Conservation (phyloP, 1,139 yeast species). For the Yamadazyma oceani region DNA sequence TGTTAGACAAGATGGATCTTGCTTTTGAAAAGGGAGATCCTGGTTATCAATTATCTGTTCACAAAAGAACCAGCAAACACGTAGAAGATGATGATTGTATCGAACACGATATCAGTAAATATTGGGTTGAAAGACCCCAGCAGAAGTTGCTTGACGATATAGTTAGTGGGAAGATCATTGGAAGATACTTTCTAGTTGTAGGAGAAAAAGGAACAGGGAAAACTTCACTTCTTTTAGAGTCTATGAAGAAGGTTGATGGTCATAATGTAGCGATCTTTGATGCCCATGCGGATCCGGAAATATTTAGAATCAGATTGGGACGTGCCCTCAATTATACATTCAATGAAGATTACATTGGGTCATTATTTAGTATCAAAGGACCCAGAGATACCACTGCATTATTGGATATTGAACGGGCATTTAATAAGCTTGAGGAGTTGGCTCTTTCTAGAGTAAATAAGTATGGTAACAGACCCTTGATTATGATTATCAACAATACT, state of each 20-base stretch:
- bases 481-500: conserved; percentile 69
- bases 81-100: conserved; percentile 22
- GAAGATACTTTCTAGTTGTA: conserved; percentile 68
- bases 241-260: conserved; percentile 66
- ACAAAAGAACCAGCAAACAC: conserved; percentile 38
- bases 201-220: conserved; percentile 92
- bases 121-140: conserved; percentile 71
- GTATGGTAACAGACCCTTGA: conserved; percentile 51
- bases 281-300: conserved; percentile 86
- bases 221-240: conserved; percentile 68
- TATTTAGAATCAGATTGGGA: conserved; percentile 74
- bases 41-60: conserved; percentile 58
- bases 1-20: conserved; percentile 59
- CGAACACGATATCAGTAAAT: conserved; percentile 25
- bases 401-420: conserved; percentile 80
- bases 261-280: conserved; percentile 70
- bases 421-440: conserved; percentile 70
- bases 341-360: conserved; percentile 81
- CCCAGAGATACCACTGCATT: conserved; percentile 85
- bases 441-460: conserved; percentile 51
- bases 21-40: conserved; percentile 75
- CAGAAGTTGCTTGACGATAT: conserved; percentile 67
- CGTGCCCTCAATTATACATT: conserved; percentile 71
- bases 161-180: conserved; percentile 59
- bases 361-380: conserved; percentile 77